Percentiles rank a stretch among this genome's conserved stretches.
Conservation (phyloP, 129 eudicot species). For the Chrysanthemum lavandulifolium region DNA sequence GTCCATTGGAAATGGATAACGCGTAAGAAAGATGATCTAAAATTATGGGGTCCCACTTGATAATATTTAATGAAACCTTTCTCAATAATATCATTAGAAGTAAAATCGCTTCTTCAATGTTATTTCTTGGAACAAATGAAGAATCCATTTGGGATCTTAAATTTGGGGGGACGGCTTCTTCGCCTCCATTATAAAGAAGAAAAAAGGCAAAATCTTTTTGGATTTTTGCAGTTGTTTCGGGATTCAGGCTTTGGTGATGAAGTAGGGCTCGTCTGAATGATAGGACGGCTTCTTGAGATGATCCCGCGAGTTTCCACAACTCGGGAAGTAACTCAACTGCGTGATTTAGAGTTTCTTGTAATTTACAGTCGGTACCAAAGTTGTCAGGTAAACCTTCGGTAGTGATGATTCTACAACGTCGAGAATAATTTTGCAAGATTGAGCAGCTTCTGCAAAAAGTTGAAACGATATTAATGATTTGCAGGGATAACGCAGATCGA, state of each 20-base stretch:
- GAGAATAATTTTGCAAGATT: constrained; percentile 82
- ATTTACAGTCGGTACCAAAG: constrained; percentile 72
- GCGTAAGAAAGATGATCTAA: constrained; percentile 88
- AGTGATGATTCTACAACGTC: constrained; percentile 91
- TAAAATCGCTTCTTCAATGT: constrained; percentile 88
- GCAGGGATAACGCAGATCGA: neutral
- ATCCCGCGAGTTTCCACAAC: constrained; percentile 86
- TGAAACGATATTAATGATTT: neutral
- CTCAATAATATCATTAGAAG: constrained; percentile 66
- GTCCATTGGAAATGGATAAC: constrained; percentile 61
- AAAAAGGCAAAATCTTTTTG: constrained; percentile 88
- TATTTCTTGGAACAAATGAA: constrained; percentile 75
- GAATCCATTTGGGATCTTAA: constrained; percentile 74
- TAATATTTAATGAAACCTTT: constrained; percentile 56
- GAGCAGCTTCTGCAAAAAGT: constrained; percentile 64
- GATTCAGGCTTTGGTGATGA: constrained; percentile 68
- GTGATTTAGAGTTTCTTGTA: constrained; percentile 88
- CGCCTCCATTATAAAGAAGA: constrained; percentile 81
- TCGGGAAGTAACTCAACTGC: constrained; percentile 91
- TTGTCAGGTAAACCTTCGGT: constrained; percentile 84
- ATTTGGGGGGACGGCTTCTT: constrained; percentile 70
- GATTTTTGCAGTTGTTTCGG: constrained; percentile 57
- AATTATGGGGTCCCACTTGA: constrained; percentile 89
- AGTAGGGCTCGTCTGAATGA: constrained; percentile 84
- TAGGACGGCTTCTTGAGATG: constrained; percentile 69